Base-by-base conservation (phyloP, 352 stramenopile species). In the Plasmopara halstedii region DNA sequence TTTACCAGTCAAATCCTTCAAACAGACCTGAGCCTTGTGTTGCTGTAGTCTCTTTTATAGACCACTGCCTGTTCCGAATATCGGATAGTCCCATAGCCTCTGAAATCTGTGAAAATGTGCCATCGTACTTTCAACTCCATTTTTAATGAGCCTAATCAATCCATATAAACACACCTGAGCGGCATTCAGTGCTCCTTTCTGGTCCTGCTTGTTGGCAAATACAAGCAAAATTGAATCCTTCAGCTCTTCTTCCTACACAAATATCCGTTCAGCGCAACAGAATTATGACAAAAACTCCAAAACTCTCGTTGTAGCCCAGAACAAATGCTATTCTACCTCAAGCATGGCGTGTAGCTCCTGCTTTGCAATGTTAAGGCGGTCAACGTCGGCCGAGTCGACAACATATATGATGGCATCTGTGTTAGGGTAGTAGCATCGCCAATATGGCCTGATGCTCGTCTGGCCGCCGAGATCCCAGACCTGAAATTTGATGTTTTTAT, bases 161-260 rank as follows among this genome's bases (percentile, higher is more conserved):
- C 11, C 25, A 29, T 11, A 11, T 40, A 23, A 44, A 48, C 58
- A 21, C 39, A 94, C 80, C 74, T 95, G 79, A 39, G 79, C 80
- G 34, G 83, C 83, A 23, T 91, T 92, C 26, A 95, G 52, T 4
- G 96, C 94, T 19, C 95, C 95, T 41, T 95, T 96, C 55, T 98
- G 94, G 81, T 99, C 96, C 69, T 99, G 97, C 61, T 99, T 99
- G 73, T 99, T 99, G 22, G 97, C 97, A 78, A 99, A 99, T 11
- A 99, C 95, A 26, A 99, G 67, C 55, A 99, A 67, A 62, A 99
- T 98, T 21, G 96, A 94, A 68, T 99, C 95, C 50, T 97, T 96
- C 13, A 99, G 73, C 66, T 99, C 96, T 50, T 99, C 97, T 60
- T 99, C 96, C 77, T 96, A 62, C 26, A 54, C 18, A 53, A 22